These are phyloP conservation scores for Betula pendula DNA, from an alignment of 306 rosid species.

Conservation along the genomic window DNA sequence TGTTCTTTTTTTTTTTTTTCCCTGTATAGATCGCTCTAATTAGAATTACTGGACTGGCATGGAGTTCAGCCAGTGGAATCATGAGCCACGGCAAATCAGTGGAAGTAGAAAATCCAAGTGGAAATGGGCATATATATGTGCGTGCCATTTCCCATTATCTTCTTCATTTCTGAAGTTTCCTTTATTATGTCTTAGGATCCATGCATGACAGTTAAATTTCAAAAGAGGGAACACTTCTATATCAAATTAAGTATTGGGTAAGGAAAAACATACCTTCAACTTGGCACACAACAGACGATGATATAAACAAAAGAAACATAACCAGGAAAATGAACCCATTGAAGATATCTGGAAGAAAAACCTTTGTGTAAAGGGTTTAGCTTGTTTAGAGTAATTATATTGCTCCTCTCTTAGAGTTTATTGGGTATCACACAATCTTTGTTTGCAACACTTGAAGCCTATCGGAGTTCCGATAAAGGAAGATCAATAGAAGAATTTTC, in stretches of 20 bases:
- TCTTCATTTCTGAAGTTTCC: constrained; percentile 1
- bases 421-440: too few relatives aligned
- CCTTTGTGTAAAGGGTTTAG: too few relatives aligned
- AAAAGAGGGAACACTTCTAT: neutral
- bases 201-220: neutral
- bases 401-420: too few relatives aligned
- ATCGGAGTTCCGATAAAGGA: too few relatives aligned
- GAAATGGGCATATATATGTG: too few relatives aligned
- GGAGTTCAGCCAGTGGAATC: constrained; percentile 66
- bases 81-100: constrained; percentile 57
- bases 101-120: constrained; percentile 52
- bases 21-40: too few relatives aligned
- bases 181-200: too few relatives aligned
- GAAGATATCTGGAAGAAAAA: constrained; percentile 39
- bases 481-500: too few relatives aligned
- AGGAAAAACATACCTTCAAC: constrained; percentile 63
- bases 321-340: constrained; percentile 57
- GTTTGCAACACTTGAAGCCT: too few relatives aligned
- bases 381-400: too few relatives aligned
- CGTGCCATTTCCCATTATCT: neutral
- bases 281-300: constrained; percentile 60
- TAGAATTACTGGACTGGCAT: constrained; percentile 70
- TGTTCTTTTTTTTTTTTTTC: too few relatives aligned
- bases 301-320: constrained; percentile 38
- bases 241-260: neutral